Percentiles rank a stretch among this genome's conserved stretches.
phyloP scores from a whole-genome alignment of 2,329 filamentous ascomycete species.

The Penicillium sp. region DNA sequence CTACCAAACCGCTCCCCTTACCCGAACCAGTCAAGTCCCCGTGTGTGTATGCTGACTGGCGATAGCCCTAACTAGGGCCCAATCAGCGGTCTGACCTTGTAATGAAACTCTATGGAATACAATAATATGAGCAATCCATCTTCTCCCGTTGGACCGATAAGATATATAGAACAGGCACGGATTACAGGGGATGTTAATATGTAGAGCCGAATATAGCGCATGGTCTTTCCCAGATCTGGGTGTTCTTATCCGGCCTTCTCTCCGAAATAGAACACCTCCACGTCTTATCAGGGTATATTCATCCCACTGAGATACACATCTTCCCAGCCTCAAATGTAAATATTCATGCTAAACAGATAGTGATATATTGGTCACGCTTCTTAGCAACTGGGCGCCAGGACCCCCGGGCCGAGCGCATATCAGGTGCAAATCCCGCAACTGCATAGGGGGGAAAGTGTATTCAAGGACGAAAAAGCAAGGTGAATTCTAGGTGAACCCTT shows the following conservation, averaged over 20 bases:
- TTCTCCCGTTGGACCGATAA: conserved; percentile 30
- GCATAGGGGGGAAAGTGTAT: neutral
- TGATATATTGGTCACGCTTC: conserved; percentile 26
- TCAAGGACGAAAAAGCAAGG: conserved; percentile 6
- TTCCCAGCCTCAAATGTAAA: neutral
- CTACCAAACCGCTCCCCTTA: conserved; percentile 1
- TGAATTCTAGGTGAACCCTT: neutral
- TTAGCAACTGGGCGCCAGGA: conserved; percentile 26
- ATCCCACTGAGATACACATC: neutral
- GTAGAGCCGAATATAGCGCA: conserved; percentile 3
- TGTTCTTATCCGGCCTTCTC: conserved; percentile 7
- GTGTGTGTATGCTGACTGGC: neutral
- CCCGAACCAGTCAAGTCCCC: neutral
- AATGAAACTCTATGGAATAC: conserved; percentile 3
- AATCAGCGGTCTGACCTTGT: conserved; percentile 13
- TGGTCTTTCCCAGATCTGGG: conserved; percentile 10
- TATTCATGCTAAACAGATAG: conserved; percentile 18
- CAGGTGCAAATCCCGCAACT: conserved; percentile 26
- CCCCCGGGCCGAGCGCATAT: conserved; percentile 25
- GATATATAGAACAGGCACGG: neutral
- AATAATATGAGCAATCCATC: conserved; percentile 16
- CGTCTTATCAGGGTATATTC: conserved; percentile 6
- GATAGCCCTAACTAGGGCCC: conserved; percentile 2
- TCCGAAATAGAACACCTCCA: conserved; percentile 5
- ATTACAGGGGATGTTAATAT: neutral